These are phyloP conservation scores for Nigrospora oryzae DNA, from an alignment of 2,329 filamentous ascomycete genomes.

Conservation along the genomic window DNA sequence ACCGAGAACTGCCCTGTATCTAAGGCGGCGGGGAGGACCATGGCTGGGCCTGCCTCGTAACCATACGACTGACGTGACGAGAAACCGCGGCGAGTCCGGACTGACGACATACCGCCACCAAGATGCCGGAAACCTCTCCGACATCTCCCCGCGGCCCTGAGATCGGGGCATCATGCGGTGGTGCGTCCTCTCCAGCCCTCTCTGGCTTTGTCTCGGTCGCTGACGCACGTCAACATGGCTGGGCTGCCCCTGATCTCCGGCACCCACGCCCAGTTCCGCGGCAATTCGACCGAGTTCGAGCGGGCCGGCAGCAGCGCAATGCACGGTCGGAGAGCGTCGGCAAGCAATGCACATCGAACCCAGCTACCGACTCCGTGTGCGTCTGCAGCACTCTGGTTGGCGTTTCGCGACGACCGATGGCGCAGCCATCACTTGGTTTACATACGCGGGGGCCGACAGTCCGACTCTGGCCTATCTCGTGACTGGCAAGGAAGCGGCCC, in stretches of 20 bases:
- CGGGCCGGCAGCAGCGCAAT: constrained; percentile 16
- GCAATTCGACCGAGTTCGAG: constrained; percentile 19
- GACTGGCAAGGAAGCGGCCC: no score
- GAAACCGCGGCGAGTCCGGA: background rate
- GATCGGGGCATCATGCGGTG: constrained; percentile 20
- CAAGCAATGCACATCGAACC: background rate
- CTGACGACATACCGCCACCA: constrained; percentile 23
- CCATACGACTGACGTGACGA: no score
- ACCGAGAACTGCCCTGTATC: constrained; percentile 4
- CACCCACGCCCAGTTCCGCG: constrained; percentile 17
- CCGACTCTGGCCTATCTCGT: no score
- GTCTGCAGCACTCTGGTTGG: constrained; percentile 12
- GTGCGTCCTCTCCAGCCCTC: constrained; percentile 6
- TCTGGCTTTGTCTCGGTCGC: background rate
- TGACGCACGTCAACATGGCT: constrained; percentile 5
- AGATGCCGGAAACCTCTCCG: constrained; percentile 25
- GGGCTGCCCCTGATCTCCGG: constrained; percentile 21
- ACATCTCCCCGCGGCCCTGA: constrained; percentile 21
- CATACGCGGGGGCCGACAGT: constrained; percentile 6
- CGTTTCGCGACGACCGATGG: constrained; percentile 12
- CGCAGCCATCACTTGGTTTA: constrained; percentile 11
- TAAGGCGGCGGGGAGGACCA: no score
- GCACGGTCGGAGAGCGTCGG: constrained; percentile 10
- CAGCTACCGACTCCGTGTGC: constrained; percentile 1
- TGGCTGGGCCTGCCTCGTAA: background rate